A percentile compares a stretch with the other conserved stretches of the same genome.
Conservation (phyloP, 371 early-diverging fungal genomes). For the Batkoa obscura region DNA sequence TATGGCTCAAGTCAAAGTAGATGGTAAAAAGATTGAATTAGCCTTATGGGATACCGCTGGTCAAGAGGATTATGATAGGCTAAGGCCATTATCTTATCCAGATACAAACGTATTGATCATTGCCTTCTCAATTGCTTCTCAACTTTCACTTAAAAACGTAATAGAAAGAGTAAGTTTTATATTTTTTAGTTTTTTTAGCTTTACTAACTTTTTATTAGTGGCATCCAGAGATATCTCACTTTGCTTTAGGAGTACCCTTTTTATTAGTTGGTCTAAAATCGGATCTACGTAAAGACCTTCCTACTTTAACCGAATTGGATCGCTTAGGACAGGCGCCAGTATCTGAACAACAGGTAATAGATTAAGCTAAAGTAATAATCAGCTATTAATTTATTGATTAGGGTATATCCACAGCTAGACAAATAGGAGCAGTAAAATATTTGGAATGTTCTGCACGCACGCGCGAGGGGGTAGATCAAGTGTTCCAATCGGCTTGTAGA, state of each 20-base stretch:
- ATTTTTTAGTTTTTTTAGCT: background rate
- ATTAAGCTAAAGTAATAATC: background rate
- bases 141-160: conserved; percentile 64
- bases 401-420: conserved; percentile 52
- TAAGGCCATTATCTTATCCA: conserved; percentile 68
- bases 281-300: conserved; percentile 39
- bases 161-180: conserved; percentile 27
- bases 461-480: conserved; percentile 62
- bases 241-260: conserved; percentile 34
- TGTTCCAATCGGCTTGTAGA: conserved; percentile 56
- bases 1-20: conserved; percentile 55
- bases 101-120: conserved; percentile 78
- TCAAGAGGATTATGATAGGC: conserved; percentile 70
- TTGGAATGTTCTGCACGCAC: conserved; percentile 76
- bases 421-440: conserved; percentile 58
- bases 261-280: conserved; percentile 51
- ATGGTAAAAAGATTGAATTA: conserved; percentile 61
- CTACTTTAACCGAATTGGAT: conserved; percentile 28
- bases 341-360: conserved; percentile 6
- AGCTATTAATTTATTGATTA: conserved; percentile 12
- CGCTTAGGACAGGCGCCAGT: conserved; percentile 11
- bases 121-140: conserved; percentile 62
- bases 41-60: conserved; percentile 89
- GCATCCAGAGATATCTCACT: conserved; percentile 41
- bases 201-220: conserved; percentile 22